Evolutionary conservation across 768 basidiomycete species (phyloP), one percentile per base, ranked within the genome.

Genomic region (Boletus reticuloceps): DNA sequence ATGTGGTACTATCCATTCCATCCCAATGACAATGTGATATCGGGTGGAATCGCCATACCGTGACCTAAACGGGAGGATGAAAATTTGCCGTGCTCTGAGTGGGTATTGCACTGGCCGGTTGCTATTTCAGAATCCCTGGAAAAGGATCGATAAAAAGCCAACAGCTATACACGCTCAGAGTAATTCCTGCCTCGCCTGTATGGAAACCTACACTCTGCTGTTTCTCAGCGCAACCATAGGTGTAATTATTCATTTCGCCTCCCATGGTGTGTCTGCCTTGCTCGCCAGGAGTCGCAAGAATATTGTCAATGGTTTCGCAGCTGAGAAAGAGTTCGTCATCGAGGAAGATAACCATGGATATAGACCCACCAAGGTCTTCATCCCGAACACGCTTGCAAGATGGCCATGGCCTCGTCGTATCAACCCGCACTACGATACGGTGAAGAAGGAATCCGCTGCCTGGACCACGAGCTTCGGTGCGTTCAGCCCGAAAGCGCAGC

Each of bases 341-440:
- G 37, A 47, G 32, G 40, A 58, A 16, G n/a, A 17, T 12, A 1
- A 1, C 36, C 22, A 25, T 4, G 31, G 20, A 27, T 22, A 9
- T 13, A 14, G 20, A 36, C 53, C 20, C 10, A 25, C 48, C 3
- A 56, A 41, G 31, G 14, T 64, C 19, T 64, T 64, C 41, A 49
- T 64, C 16, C 62, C 62, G 0, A 43, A 61, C 34, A 43, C 45
- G 12, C 62, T 64, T 22, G 55, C 45, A 16, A 54, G 58, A 47
- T 64, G 62, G 62, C 62, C 62, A 1, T 63, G 58, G 58, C 51
- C 55, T 5, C 55, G 62, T 20, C 58, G 38, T 13, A 50, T 57
- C 13, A 63, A 60, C 42, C 36, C 53, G 2, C 17, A 60, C 36
- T 54, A 52, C 19, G 38, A 38, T 1, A 38, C 8, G 11, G 50